Conservation (phyloP, 2,329 filamentous ascomycete species). For the Verticillium zaregamsianum region DNA sequence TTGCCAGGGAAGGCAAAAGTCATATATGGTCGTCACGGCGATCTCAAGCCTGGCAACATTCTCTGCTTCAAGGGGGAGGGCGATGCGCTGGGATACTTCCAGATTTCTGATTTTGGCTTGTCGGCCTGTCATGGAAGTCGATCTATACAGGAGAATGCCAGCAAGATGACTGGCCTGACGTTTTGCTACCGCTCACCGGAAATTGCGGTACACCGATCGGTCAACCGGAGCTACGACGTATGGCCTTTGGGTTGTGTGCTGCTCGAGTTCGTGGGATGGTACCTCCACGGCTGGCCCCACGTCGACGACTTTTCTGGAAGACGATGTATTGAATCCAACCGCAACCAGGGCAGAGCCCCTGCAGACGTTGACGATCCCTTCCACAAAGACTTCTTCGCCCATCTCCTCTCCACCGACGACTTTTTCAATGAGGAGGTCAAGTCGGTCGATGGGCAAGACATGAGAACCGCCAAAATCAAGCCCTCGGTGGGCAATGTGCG, state of each 20-base stretch:
- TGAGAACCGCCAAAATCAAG: not conserved
- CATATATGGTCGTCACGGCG: conserved; percentile 2
- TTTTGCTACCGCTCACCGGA: not conserved
- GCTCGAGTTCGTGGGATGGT: conserved; percentile 3
- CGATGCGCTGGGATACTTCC: not conserved
- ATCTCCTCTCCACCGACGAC: not conserved
- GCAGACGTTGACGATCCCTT: not conserved
- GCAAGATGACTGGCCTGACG: not conserved
- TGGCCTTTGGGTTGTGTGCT: conserved; percentile 2
- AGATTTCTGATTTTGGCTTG: conserved; percentile 3
- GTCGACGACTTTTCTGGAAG: not conserved
- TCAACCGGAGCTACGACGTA: conserved; percentile 1
- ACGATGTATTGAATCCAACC: not conserved
- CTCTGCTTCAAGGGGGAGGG: conserved; percentile 1
- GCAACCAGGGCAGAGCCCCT: not conserved
- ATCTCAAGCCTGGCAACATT: conserved; percentile 8
- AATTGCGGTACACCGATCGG: not conserved
- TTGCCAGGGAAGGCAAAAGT: not conserved
- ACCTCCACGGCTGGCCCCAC: not conserved
- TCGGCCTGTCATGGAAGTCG: not conserved
- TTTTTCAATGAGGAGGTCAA: not conserved
- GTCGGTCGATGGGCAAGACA: not conserved
- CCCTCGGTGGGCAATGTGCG: not conserved
- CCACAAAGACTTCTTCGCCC: not conserved
- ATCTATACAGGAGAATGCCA: not conserved